Evolutionary conservation across 2,329 filamentous ascomycete genomes (phyloP), one percentile per base, ranked within the genome.

Genomic region (Xylogone sp.): DNA sequence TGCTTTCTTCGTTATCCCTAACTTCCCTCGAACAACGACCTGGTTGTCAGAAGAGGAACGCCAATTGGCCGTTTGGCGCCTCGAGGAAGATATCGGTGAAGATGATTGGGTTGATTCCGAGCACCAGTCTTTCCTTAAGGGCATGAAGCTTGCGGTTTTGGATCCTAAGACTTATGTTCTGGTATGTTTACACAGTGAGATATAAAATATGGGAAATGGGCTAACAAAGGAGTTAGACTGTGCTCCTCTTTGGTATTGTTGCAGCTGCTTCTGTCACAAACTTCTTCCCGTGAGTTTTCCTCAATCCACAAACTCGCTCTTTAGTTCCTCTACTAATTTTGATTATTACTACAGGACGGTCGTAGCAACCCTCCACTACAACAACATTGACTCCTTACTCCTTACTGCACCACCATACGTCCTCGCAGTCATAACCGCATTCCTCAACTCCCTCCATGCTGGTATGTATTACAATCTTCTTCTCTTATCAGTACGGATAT

Each of bases 401-500:
- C 71, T 88, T 49, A 86, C 83, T 0, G 79, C 78, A 0, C 86
- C 86, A 0, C 84, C 84, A 1, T 88, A 86, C 63, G 77, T 85
- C 2, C 72, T 86, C 12, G 77, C 75, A 46, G 76, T 83, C 27
- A 75, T 87, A 43, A 81, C 79, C 0, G 81, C 83, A 1, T 82
- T 84, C 57, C 51, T 75, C 43, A 88, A 88, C 57, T 82, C 86
- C 3, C 84, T 81, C 75, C 84, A 89, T 65, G 84, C 87, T 16
- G 60, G 58, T 59, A 54, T 22, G 50, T n/a, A 6, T 7, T 4
- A 13, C 21, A 7, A 19, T n/a, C 21, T 20, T 16, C n/a, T 16
- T 39, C 34, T 18, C 4, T 9, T 39, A 39, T 18, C 13, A 16
- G 10, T 9, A 39, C 7, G 27, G 13, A 5, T 48, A 48, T 45